Evolutionary conservation across 176 grass and related monocot species (phyloP).

Genomic region (Sorghum bicolor): Sorghum_bicolor_NCBIv3 NC_012875.2:51845501-51846000

Average conservation of each 20-base stretch:
- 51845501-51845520: neutral
- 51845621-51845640: neutral
- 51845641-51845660: neutral
- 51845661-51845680: conserved; percentile 14
- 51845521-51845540: neutral
- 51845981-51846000: neutral
- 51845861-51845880: too few relatives aligned
- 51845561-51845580: neutral
- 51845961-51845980: neutral
- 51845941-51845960: too few relatives aligned
- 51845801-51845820: too few relatives aligned
- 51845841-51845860: neutral
- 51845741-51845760: neutral
- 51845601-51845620: too few relatives aligned
- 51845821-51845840: too few relatives aligned
- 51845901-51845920: neutral
- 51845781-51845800: neutral
- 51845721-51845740: conserved; percentile 12
- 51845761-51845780: neutral
- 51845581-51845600: neutral
- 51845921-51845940: neutral
- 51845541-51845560: too few relatives aligned
- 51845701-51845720: neutral
- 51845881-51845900: neutral
- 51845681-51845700: neutral